Conservation (phyloP, 345 rosid species). For the Geranium brycei region DNA sequence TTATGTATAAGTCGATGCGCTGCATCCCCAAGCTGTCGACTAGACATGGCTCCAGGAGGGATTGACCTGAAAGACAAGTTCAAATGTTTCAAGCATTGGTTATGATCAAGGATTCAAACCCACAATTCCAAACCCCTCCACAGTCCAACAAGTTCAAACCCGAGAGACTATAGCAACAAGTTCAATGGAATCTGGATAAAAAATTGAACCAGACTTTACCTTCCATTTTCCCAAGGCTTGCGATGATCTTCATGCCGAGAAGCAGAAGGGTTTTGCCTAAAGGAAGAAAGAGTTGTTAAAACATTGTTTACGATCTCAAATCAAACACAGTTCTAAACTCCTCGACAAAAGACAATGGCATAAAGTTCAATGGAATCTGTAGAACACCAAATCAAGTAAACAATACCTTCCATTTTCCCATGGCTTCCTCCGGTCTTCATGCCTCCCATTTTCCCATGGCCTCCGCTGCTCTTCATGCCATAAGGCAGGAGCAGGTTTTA, state of each 20-base stretch:
- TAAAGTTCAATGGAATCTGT: background rate
- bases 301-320: background rate
- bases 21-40: slow-evolving; percentile 57
- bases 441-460: background rate
- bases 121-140: background rate
- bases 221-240: background rate
- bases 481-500: slow-evolving; percentile 44
- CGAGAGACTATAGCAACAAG: too few relatives aligned
- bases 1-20: slow-evolving; percentile 56
- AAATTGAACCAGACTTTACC: background rate
- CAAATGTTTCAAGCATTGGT: background rate
- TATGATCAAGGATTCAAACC: background rate
- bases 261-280: background rate
- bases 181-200: too few relatives aligned
- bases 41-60: slow-evolving; percentile 41
- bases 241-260: background rate
- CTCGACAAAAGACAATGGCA: too few relatives aligned
- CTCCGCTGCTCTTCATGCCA: slow-evolving; percentile 65
- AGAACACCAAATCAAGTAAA: background rate
- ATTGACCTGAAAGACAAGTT: slow-evolving; percentile 31
- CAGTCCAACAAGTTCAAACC: too few relatives aligned
- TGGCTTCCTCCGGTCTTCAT: too few relatives aligned
- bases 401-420: too few relatives aligned
- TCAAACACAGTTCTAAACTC: background rate
- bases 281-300: background rate